A percentile compares a stretch with the other conserved stretches of the same genome.
These are phyloP conservation scores for Corymbia calophylla DNA, from an alignment of 441 rosid species.

Conservation along the genomic window DNA sequence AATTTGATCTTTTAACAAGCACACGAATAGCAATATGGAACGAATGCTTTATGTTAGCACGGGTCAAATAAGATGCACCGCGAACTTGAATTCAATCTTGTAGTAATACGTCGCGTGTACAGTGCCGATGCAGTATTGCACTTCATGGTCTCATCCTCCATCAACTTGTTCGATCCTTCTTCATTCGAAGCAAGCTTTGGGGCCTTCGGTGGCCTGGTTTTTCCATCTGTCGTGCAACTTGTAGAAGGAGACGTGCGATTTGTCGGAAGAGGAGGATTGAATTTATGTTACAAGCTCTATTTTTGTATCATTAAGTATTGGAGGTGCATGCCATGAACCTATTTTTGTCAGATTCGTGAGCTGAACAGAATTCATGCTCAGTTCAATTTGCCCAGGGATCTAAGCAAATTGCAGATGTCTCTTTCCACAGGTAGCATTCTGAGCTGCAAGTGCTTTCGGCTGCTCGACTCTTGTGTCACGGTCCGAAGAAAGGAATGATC, in stretches of 20 bases:
- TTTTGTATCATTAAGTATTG: background rate
- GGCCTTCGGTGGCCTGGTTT: background rate
- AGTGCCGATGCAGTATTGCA: background rate
- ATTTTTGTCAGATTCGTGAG: background rate
- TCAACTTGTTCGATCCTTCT: fast-evolving
- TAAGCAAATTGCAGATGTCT: background rate
- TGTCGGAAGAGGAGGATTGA: background rate
- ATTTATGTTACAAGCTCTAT: background rate
- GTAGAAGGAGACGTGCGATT: background rate
- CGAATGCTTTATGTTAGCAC: background rate
- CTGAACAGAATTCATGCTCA: background rate
- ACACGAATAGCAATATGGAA: background rate
- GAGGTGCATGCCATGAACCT: background rate
- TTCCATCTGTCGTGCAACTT: fast-evolving
- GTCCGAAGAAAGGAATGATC: too few relatives aligned
- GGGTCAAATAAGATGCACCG: too few relatives aligned
- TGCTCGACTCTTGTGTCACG: background rate
- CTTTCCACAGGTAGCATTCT: background rate
- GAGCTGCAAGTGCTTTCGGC: background rate
- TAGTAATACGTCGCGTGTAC: background rate
- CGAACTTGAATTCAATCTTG: background rate
- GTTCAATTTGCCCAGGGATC: background rate
- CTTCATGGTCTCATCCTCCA: background rate
- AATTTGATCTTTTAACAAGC: background rate
- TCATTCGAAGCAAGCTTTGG: background rate